Evolutionary conservation across 2,329 filamentous ascomycete genomes (phyloP), one percentile per base, ranked within the genome.

Genomic region (Kalmusia sp.): DNA sequence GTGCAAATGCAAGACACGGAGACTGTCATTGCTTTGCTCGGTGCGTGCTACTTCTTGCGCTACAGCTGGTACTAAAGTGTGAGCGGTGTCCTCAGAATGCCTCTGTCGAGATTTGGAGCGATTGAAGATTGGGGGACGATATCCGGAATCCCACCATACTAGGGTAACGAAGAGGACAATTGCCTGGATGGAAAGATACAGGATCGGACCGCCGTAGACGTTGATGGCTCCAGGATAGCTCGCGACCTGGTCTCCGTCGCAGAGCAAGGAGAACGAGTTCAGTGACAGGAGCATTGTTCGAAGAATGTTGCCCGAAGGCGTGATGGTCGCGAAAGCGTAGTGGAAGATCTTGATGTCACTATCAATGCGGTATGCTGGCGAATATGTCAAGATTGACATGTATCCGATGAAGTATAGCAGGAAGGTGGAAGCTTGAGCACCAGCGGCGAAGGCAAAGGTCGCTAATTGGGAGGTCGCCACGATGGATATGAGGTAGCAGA

Each of bases 231-330:
- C 89, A 0, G 92, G 90, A 59, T 91, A 88, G 1, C 80, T 77
- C 1, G 87, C 85, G 17, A 92, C 75, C n/a, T 79, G 55, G 17
- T 84, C 78, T 22, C 83, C 87, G 31, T 76, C 68, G 69, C 93
- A 97, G 2, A 91, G 83, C 0, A 91, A 82, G 1, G 90, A 92
- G 73, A 97, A 96, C 2, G 93, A 79, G 68, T 97, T 97, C 45
- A 96, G 80, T 0, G 87, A 81, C 3, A 96, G 77, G 62, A 96
- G 90, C 28, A 97, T 74, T 0, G 90, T 82, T 53, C 91, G 82
- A 17, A 91, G 79, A 11, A 93, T 79, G 38, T 88, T 95, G 2
- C 87, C 90, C 40, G 93, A 86, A 0, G 93, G 93, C 1, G 91
- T 87, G 41, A 96, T 79, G 0, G 85, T 78, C 0, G 88, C 88